Evolutionary conservation across 1,284 basidiomycete genomes (phyloP), one percentile per base, ranked within the genome.

Genomic region (Cystodermella granulosa): DNA sequence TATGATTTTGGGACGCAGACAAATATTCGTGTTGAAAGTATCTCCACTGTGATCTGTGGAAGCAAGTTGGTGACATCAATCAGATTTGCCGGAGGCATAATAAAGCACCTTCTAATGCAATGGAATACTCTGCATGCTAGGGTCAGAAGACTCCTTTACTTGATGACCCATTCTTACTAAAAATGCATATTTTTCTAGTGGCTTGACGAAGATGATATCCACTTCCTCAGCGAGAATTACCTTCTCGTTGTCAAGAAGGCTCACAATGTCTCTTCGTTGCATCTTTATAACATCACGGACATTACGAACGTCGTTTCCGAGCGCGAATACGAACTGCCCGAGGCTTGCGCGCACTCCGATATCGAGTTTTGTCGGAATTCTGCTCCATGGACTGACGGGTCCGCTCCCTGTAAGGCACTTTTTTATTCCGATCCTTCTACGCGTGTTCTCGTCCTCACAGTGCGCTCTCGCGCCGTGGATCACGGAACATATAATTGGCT

Each of bases 311-410:
- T 71, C 48, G 59, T 59, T 21, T 55, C 70, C 24, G 63, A 72
- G 46, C 70, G 73, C 44, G 72, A 75, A 51, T 75, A 73, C 50
- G 71, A 76, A 50, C 66, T 77, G 21, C 75, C 75, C 1, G 63
- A 61, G 20, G 59, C 60, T 37, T 77, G 74, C 74, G 55, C 54
- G 28, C 59, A 60, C 44, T 66, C 62, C 22, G 53, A 53, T n/a
- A 62, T 76, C 50, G 65, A 60, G 21, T 72, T 76, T 47, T 56
- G 58, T 34, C 62, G 64, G 2, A 76, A 76, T 50, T 58, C 55
- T 13, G 65, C 70, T 22, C 63, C 70, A 13, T 58, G 58, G 45
- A 58, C 52, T 36, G 70, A 72, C 24, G 49, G 58, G 21, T 52
- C 56, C 1, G 47, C 63, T 15, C 56, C 64, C 17, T 53, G 67